Evolutionary conservation across 257 asterid genomes (phyloP), one percentile per base, ranked within the genome.

Genomic region (Paulownia fortunei): DNA sequence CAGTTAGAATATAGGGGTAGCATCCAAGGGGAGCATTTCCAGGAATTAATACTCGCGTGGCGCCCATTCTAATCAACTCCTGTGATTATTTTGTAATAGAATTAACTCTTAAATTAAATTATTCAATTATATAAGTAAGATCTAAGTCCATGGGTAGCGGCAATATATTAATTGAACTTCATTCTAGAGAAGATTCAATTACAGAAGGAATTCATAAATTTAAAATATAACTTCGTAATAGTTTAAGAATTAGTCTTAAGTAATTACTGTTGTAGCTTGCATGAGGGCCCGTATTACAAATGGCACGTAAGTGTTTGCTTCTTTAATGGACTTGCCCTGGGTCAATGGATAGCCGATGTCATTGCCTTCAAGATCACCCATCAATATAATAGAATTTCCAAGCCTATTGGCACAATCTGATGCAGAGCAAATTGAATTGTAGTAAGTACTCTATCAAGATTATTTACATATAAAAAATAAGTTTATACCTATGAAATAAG

Each of bases 341-440:
- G 49, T 0, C 26, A 80, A 41, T 4, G 82, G 26, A 24, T 63
- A 34, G 18, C 30, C 44, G 19, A 72, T 41, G 56, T 85, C 87
- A 18, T 85, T 77, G 19, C 72, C 85, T 41, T 83, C 85, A 5
- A 73, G 52, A 52, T 73, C 79, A 1, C 87, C 89, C 52, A 82
- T 19, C 2, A 80, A 41, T 9, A 83, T 3, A 6, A 85, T 81
- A 36, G 89, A 60, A 0, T 62, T 69, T 16, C 9, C 41, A 8
- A 85, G 46, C 63, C 61, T 73, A 8, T 52, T 36, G 5, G n/a
- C 36, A 3, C 63, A 23, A 46, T 47, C 76, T 2, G 12, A 12
- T 6, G 24, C 1, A 59, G 0, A 24, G 5, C n/a, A 1, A 59
- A 27, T 24, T 27, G 13, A 60, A 42, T 42, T 8, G 6, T 3